Evolutionary conservation across 179 eudicot genomes (phyloP), one percentile per base, ranked within the genome.

Genomic region (Corrigiola litoralis): DNA sequence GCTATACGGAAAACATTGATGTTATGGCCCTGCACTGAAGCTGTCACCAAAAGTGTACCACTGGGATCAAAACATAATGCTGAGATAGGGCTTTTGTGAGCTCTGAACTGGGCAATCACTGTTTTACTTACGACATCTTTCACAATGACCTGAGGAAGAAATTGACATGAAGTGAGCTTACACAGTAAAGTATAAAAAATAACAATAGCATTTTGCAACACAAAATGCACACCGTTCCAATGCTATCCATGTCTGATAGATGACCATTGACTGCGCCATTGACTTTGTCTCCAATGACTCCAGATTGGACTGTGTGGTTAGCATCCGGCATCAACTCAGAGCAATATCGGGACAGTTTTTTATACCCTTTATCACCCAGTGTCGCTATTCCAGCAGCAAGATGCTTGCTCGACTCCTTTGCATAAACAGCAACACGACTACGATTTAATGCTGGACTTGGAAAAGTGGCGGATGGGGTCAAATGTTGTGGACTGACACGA

Each of bases 11-110:
- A 90, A 44, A 90, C 90, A 80, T 90, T 88, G 37, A 90, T 86
- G 71, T 83, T 88, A 75, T 90, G 97, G 44, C 90, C 97, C 66
- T 84, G 88, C 68, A 84, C 82, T 63, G 97, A 90, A 66, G 97
- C 95, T 0, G 97, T 86, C 64, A 86, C 97, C 73, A 90, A 71
- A 28, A 88, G 80, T 2, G 81, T 85, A 49, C 95, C 95, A 58
- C 97, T 90, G 34, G 92, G 90, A 80, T 90, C 90, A 68, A 90
- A 90, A 74, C 90, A 86, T 69, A 90, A 74, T 3, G 95, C 82
- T 25, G 84, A 78, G 66, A 90, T 88, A 44, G 95, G 86, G 66
- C 92, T 88, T 68, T 86, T 84, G 57, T 88, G 97, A 18, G 97
- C 97, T 75, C 80, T 85, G 65, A 88, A 90, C 75, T 90, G 97